These are phyloP conservation scores for Talinum fruticosum DNA, from an alignment of 148 eudicot species.

Conservation along the genomic window DNA sequence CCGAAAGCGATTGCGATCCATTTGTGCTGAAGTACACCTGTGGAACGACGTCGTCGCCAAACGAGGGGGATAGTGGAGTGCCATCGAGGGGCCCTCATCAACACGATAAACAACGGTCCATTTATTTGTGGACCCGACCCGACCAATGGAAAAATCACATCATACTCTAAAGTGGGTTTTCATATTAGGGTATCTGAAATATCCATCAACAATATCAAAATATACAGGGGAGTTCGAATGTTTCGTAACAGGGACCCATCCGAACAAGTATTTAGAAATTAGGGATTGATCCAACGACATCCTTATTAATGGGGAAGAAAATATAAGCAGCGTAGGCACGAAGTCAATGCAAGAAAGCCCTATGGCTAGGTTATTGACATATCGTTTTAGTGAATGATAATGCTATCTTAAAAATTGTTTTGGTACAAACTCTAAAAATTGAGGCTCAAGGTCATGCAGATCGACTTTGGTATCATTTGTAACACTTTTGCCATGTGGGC, in stretches of 20 bases:
- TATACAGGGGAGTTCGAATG: constrained; percentile 35
- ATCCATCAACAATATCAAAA: constrained; percentile 36
- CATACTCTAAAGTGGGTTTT: constrained; percentile 34
- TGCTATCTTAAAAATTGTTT: no score
- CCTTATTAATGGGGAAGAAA: constrained; percentile 38
- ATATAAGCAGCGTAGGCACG: constrained; percentile 65
- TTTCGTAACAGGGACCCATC: constrained; percentile 40
- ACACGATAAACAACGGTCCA: constrained; percentile 31
- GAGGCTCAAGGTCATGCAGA: no score
- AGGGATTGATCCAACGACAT: constrained; percentile 66
- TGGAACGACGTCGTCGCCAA: constrained; percentile 51
- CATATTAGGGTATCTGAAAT: constrained; percentile 52
- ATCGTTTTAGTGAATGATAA: no score
- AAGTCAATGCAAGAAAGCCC: no score
- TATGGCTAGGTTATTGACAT: no score
- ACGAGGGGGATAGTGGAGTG: constrained; percentile 46
- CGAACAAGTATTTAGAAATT: constrained; percentile 70
- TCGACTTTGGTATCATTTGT: no score
- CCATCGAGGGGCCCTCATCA: constrained; percentile 37
- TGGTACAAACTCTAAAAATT: no score
- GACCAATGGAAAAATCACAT: constrained; percentile 37
- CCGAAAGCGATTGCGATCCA: constrained; percentile 43
- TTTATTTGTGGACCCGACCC: constrained; percentile 44
- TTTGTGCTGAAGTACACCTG: constrained; percentile 48
- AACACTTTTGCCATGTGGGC: no score